Conservation (phyloP, 352 stramenopile species). For the Phytopythium cucurbitacearum region DNA sequence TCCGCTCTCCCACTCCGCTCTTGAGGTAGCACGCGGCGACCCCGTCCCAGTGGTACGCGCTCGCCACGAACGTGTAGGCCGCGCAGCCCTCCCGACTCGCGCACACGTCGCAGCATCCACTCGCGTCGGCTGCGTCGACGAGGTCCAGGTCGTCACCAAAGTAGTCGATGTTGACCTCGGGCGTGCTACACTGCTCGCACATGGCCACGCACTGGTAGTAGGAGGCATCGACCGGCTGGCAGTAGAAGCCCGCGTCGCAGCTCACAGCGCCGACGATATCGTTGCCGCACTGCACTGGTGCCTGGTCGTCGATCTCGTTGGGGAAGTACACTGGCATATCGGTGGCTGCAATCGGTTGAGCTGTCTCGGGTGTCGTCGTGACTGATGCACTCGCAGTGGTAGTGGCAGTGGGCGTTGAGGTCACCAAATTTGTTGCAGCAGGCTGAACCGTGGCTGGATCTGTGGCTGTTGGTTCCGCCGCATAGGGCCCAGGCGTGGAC, state of each 20-base stretch:
- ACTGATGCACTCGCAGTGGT: too few species aligned
- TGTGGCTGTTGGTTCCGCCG: too few species aligned
- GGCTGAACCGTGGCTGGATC: too few species aligned
- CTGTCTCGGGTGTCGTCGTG: too few species aligned
- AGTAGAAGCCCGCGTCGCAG: slow-evolving; percentile 45
- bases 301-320: neutral
- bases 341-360: too few species aligned
- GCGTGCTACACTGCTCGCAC: slow-evolving; percentile 20
- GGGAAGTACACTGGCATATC: too few species aligned
- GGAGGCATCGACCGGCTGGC: slow-evolving; percentile 45
- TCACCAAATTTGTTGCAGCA: too few species aligned
- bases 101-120: slow-evolving; percentile 22
- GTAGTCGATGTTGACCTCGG: slow-evolving; percentile 20
- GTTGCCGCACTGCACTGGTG: slow-evolving; percentile 21
- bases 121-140: slow-evolving; percentile 14
- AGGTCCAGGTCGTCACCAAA: slow-evolving; percentile 20
- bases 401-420: too few species aligned
- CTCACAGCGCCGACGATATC: slow-evolving; percentile 11
- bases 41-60: slow-evolving; percentile 12
- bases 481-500: too few species aligned
- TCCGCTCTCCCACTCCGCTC: slow-evolving; percentile 10
- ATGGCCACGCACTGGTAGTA: slow-evolving; percentile 57
- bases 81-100: slow-evolving; percentile 14
- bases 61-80: slow-evolving; percentile 38
- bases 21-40: slow-evolving; percentile 33